Conservation (phyloP, 2,329 filamentous ascomycete genomes). For the Colletotrichum destructivum region DNA sequence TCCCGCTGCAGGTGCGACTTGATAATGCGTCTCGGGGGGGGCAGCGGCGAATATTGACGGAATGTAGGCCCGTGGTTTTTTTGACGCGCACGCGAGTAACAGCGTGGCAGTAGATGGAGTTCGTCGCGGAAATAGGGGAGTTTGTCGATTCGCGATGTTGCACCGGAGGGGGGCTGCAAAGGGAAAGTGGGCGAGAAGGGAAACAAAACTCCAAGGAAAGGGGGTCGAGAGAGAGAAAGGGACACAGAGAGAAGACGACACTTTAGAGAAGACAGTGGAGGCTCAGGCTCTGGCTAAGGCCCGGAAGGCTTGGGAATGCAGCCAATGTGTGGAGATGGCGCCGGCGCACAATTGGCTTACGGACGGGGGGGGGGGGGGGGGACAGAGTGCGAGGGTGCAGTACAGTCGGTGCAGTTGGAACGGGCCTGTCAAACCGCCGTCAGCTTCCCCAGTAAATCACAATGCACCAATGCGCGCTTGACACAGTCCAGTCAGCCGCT, state of each 20-base stretch:
- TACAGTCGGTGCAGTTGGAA: conserved; percentile 1
- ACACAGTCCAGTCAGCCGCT: conserved; percentile 22
- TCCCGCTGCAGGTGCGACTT: conserved; percentile 36
- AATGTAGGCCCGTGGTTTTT: no score
- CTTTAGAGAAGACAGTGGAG: conserved; percentile 37
- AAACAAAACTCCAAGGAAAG: conserved; percentile 36
- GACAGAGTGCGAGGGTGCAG: neutral
- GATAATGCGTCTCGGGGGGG: conserved; percentile 22
- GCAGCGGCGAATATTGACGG: neutral
- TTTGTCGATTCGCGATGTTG: conserved; percentile 34
- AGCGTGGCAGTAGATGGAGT: conserved; percentile 1
- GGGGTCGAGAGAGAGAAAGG: conserved; percentile 29
- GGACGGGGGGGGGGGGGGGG: neutral
- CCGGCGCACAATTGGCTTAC: neutral
- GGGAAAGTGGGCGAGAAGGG: conserved; percentile 7
- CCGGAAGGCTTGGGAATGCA: conserved; percentile 39
- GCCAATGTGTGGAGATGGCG: conserved; percentile 36
- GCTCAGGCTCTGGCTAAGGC: conserved; percentile 7
- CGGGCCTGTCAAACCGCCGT: conserved; percentile 17
- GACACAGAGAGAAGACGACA: conserved; percentile 21
- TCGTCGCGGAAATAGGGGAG: neutral
- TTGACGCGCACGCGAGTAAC: neutral
- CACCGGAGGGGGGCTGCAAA: conserved; percentile 4
- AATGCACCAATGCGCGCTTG: neutral
- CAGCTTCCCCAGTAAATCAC: neutral